Evolutionary conservation across 345 rosid species (phyloP).

Genomic region (Gossypium ekmanianum): DNA sequence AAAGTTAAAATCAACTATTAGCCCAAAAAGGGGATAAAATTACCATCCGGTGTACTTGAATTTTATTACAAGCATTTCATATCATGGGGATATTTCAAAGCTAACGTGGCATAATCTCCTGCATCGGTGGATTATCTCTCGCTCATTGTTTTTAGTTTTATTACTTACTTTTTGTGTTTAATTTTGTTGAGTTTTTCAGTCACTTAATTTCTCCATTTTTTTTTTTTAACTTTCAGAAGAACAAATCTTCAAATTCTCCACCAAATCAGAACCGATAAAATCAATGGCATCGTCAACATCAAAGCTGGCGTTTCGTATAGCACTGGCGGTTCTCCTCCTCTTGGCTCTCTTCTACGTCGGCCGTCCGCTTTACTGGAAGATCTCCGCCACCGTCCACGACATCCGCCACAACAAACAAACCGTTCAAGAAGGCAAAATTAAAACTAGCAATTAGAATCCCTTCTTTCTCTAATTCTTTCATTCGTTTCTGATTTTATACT

Average conservation of each 20-base stretch:
- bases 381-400: conserved; percentile 87
- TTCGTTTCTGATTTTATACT: background rate
- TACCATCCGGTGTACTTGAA: background rate
- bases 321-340: conserved; percentile 26
- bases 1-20: too few relatives aligned
- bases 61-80: background rate
- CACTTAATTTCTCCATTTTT: background rate
- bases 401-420: conserved; percentile 78
- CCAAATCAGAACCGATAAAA: background rate
- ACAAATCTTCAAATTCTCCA: background rate
- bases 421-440: conserved; percentile 57
- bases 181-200: background rate
- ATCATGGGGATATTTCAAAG: background rate
- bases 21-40: background rate
- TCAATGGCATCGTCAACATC: conserved; percentile 43
- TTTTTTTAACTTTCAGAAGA: background rate
- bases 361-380: conserved; percentile 90
- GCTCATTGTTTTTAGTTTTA: background rate
- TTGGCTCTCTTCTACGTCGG: conserved; percentile 60
- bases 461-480: background rate
- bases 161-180: background rate
- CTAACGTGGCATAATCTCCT: conserved; percentile 9
- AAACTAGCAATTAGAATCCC: background rate
- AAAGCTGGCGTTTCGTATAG: conserved; percentile 42
- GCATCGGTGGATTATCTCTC: background rate